Evolutionary conservation across 2,329 filamentous ascomycete species (phyloP), one percentile per base, ranked within the genome.

Genomic region (Colletotrichum sp.): DNA sequence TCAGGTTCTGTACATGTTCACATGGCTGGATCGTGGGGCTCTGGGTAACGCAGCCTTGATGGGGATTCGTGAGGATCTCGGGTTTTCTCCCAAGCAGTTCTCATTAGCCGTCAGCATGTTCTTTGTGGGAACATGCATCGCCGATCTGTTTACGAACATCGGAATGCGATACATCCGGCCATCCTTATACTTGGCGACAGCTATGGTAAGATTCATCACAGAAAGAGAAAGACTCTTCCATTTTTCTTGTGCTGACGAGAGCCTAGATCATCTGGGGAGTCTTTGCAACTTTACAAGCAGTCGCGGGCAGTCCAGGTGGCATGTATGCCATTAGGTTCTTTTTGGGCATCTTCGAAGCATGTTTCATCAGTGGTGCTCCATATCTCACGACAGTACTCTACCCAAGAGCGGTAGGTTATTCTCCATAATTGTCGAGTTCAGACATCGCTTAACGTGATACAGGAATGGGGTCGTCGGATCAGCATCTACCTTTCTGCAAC

Each of bases 401-500:
- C 84, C 57, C 84, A 85, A 8, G 89, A 91, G 69, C 69, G 76
- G 88, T 90, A 36, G 9, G 44, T 25, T 11, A 6, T 8, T 4
- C 8, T 3, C 72, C 1, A 13, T 6, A 6, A 9, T 6, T 3
- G 1, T 22, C 2, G 3, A 5, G 22, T 4, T 7, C 2, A 0
- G 3, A 27, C 11, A 15, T 22, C 55, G 8, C 55, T 39, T 16
- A 15, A n/a, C 19, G 1, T 34, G 6, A 3, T 2, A 8, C 29
- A 75, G 69, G 72, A 75, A 72, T 75, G 74, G 71, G 88, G 88
- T 5, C 91, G 90, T 77, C 86, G 89, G 3, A 90, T 91, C 77
- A 88, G 87, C 30, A 84, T 91, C 16, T 92, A 89, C 80, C 90
- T 90, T 78, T 90, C 88, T 3, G 89, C 89, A 2, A 88, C 89